A percentile compares a stretch with the other conserved stretches of the same genome.
Evolutionary conservation across 2,329 filamentous ascomycete genomes (phyloP).

Genomic region (Pseudogymnoascus destructans): DNA sequence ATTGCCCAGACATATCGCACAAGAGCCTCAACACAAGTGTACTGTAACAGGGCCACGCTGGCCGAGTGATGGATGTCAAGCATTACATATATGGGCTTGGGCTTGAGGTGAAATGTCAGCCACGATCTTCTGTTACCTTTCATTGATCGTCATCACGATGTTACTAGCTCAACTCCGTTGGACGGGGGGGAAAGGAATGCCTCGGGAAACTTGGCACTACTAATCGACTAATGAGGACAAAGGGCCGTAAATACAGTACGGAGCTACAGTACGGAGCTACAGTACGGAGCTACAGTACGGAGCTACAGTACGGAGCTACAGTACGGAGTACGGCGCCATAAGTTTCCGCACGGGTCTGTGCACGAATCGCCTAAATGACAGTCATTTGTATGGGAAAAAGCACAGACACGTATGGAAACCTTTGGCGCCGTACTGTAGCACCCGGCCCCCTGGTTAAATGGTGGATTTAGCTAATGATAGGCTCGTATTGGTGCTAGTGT

Average conservation of each 20-base stretch:
- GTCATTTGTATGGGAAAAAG: too few relatives aligned
- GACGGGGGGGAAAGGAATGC: background rate
- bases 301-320: too few relatives aligned
- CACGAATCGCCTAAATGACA: too few relatives aligned
- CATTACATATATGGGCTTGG: background rate
- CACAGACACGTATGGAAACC: too few relatives aligned
- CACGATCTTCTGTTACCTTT: slow-evolving; percentile 7
- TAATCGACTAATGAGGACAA: slow-evolving; percentile 2
- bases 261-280: too few relatives aligned
- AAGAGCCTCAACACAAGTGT: background rate
- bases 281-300: too few relatives aligned
- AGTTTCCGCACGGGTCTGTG: too few relatives aligned
- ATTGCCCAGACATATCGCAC: background rate
- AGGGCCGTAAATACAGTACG: slow-evolving; percentile 6
- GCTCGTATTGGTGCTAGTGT: background rate
- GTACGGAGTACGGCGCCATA: too few relatives aligned
- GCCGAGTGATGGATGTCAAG: background rate
- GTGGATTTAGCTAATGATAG: background rate
- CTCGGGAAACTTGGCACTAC: background rate
- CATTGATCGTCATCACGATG: slow-evolving; percentile 5
- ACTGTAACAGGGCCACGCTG: background rate
- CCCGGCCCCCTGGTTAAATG: background rate
- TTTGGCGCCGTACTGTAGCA: too few relatives aligned
- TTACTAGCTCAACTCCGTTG: slow-evolving; percentile 5
- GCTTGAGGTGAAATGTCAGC: background rate